A percentile compares a stretch with the other conserved stretches of the same genome.
Evolutionary conservation across 768 basidiomycete species (phyloP).

Genomic region (Wakefieldia striispora): DNA sequence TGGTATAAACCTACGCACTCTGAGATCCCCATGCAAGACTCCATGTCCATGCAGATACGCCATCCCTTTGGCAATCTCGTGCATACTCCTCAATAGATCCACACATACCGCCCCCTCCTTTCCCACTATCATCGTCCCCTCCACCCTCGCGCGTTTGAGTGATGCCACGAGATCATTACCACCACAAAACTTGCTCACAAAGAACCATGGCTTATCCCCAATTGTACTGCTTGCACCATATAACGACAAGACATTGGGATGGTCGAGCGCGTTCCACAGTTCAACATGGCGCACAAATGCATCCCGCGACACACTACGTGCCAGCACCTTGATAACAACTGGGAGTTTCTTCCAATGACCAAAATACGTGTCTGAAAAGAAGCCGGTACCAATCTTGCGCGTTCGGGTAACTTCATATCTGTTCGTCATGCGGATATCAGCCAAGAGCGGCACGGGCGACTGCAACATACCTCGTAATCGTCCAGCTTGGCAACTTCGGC

Average conservation of each 20-base stretch:
- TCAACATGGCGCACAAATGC: slow-evolving; percentile 69
- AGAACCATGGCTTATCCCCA: slow-evolving; percentile 73
- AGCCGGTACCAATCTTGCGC: slow-evolving; percentile 66
- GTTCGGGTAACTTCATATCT: slow-evolving; percentile 77
- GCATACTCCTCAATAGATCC: slow-evolving; percentile 59
- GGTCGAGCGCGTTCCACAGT: slow-evolving; percentile 69
- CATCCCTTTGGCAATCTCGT: slow-evolving; percentile 81
- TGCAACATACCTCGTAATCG: slow-evolving; percentile 57
- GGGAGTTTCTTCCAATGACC: slow-evolving; percentile 66
- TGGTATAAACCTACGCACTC: slow-evolving; percentile 42
- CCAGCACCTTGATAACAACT: slow-evolving; percentile 74
- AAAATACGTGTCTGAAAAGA: slow-evolving; percentile 76
- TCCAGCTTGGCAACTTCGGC: slow-evolving; percentile 61
- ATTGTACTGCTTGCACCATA: slow-evolving; percentile 75
- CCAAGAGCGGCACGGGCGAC: background rate
- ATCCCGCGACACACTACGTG: slow-evolving; percentile 54
- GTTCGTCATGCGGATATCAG: slow-evolving; percentile 3
- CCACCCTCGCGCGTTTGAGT: slow-evolving; percentile 37
- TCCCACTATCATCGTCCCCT: background rate
- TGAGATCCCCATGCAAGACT: slow-evolving; percentile 79
- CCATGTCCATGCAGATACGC: slow-evolving; percentile 68
- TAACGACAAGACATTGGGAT: slow-evolving; percentile 69
- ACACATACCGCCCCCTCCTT: background rate
- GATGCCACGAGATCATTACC: slow-evolving; percentile 63
- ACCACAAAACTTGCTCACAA: slow-evolving; percentile 71